phyloP scores from a whole-genome alignment of 306 rosid genomes.

The Corylus americana region DNA sequence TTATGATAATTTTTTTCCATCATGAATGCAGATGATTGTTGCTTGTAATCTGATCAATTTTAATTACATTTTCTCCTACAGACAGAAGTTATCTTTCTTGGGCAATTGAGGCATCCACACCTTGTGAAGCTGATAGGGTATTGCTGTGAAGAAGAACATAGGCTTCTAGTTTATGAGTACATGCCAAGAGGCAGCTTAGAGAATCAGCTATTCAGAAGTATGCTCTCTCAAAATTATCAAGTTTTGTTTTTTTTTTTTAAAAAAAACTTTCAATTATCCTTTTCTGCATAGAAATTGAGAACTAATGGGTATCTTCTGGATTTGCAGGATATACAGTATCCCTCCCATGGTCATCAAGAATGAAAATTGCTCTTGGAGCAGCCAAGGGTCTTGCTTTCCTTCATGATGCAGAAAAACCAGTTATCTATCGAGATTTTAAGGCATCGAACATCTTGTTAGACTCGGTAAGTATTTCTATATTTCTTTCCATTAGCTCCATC shows the following conservation, averaged over 20 bases:
- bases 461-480: conserved; percentile 50
- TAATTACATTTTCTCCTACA: conserved; percentile 13
- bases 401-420: conserved; percentile 86
- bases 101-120: conserved; percentile 80
- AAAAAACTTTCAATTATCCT: neutral
- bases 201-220: conserved; percentile 91
- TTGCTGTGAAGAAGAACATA: conserved; percentile 91
- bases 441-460: conserved; percentile 89
- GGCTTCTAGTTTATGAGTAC: conserved; percentile 79
- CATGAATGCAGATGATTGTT: conserved; percentile 8
- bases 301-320: conserved; percentile 7
- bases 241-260: neutral
- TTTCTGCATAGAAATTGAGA: conserved; percentile 1
- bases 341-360: conserved; percentile 88
- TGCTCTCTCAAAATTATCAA: neutral
- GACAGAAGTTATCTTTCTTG: conserved; percentile 94
- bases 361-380: conserved; percentile 95
- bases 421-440: conserved; percentile 88
- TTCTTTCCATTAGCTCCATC: neutral
- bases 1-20: neutral
- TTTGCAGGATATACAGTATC: conserved; percentile 67
- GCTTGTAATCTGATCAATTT: conserved; percentile 12
- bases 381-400: conserved; percentile 88
- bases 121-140: conserved; percentile 92
- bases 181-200: conserved; percentile 98